A percentile compares a stretch with the other conserved stretches of the same genome.
phyloP scores from a whole-genome alignment of 352 stramenopile genomes.

The Phytopythium vexans region DNA sequence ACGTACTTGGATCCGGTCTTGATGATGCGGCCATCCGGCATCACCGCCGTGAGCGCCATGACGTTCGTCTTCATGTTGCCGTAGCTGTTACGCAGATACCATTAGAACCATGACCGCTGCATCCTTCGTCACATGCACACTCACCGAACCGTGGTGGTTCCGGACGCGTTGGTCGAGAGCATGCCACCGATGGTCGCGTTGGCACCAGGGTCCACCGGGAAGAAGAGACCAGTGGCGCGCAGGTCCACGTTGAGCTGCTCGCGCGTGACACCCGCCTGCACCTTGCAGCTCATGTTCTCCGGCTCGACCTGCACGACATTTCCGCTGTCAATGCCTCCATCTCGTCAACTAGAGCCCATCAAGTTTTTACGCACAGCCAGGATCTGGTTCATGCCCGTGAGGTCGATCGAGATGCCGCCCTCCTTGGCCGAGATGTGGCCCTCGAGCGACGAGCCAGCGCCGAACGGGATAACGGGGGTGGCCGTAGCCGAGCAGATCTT shows the following conservation, averaged over 20 bases:
- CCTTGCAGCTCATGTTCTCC: constrained; percentile 85
- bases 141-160: constrained; percentile 63
- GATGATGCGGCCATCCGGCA: constrained; percentile 84
- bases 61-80: constrained; percentile 97
- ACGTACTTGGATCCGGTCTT: constrained; percentile 82
- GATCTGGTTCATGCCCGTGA: constrained; percentile 76
- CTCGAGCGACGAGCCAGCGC: constrained; percentile 90
- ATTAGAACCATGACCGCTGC: neutral
- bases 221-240: constrained; percentile 87
- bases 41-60: constrained; percentile 90
- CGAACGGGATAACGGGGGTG: constrained; percentile 95
- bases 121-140: constrained; percentile 10
- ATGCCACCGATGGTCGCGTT: constrained; percentile 96
- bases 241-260: constrained; percentile 89
- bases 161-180: constrained; percentile 84
- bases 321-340: neutral
- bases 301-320: constrained; percentile 26
- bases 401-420: constrained; percentile 90
- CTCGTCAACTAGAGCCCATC: neutral
- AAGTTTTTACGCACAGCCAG: neutral
- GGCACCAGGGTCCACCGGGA: constrained; percentile 95
- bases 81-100: constrained; percentile 43
- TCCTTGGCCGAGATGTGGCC: constrained; percentile 90
- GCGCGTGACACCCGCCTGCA: constrained; percentile 92
- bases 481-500: constrained; percentile 73